Conservation (phyloP, 495 filamentous ascomycete genomes). For the Lindgomyces ingoldianus region DNA sequence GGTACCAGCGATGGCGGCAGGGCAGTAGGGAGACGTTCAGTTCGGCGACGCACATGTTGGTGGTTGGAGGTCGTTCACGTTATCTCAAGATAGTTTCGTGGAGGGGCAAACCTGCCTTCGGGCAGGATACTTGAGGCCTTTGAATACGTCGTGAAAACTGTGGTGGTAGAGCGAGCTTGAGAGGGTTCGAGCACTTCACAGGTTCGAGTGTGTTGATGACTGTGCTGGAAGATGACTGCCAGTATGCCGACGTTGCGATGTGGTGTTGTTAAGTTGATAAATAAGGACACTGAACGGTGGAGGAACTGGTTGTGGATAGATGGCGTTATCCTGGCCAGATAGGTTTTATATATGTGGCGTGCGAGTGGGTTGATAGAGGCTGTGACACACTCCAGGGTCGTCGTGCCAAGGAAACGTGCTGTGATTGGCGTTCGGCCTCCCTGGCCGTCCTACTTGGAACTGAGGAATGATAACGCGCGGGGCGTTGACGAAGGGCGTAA, state of each 20-base stretch:
- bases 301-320: not conserved
- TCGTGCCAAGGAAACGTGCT: conserved; percentile 5
- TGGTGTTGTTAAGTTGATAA: not conserved
- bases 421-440: conserved; percentile 7
- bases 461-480: conserved; percentile 6
- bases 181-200: not conserved
- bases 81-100: conserved; percentile 28
- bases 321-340: not conserved
- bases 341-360: conserved; percentile 30
- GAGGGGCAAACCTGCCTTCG: conserved; percentile 24
- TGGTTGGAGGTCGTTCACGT: conserved; percentile 14
- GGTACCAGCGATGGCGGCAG: conserved; percentile 47
- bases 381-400: conserved; percentile 12
- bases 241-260: conserved; percentile 5
- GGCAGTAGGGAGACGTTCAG: conserved; percentile 45
- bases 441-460: not conserved
- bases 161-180: not conserved
- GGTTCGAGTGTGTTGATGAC: not conserved
- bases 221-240: conserved; percentile 2
- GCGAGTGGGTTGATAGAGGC: conserved; percentile 14
- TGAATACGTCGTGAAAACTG: conserved; percentile 24
- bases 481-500: not conserved
- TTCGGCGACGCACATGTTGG: conserved; percentile 46
- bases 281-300: not conserved
- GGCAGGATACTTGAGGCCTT: conserved; percentile 13